Base-by-base conservation (phyloP, 805 yeast species). In the Wickerhamomyces kurtzmanii region DNA sequence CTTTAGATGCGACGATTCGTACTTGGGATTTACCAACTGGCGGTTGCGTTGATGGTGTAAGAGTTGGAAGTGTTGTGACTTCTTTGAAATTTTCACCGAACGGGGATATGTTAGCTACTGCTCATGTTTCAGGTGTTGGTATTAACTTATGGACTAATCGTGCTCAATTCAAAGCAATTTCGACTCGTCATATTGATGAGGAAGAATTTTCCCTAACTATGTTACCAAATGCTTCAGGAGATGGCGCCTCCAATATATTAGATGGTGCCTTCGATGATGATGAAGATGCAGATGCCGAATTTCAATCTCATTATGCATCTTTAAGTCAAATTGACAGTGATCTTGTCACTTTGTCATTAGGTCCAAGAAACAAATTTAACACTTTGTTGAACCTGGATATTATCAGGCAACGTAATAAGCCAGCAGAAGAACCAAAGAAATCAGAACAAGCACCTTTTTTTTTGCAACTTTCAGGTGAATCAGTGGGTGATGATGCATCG, bases 1-100 rank as follows among this genome's bases (percentile, higher is more conserved):
- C 86, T 1, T 61, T 86, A 34, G 99, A 91, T 49, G 67, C 83
- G 3, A 86, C 97, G 0, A 63, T 91, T 27, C 71, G 98, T 45
- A 85, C 96, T 1, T 91, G 97, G 97, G 97, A 91, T 52, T 68
- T 91, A 34, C 97, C 97, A 23, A 81, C 96, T 2, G 97, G 98
- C 27, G 84, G 87, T 1, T 89, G 97, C 53, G 85, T 91, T 32
- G 98, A 91, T 57, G 96, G 96, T 37, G 75, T 89, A 12, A 58
- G 62, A 29, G 66, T 91, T 15, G 74, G 79, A 2, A 72, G 66
- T 40, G 87, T 86, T n/a, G 94, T 80, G 4, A 85, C 96, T 0
- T 62, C 70, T 30, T 62, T 93, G 18, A 73, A 77, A 45, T 70
- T 91, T 38, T 82, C 96, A 11, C 93, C 93, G 3, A 65, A 75